These are phyloP conservation scores for Gossypium bickii DNA, from an alignment of 345 rosid species.

Conservation along the genomic window DNA sequence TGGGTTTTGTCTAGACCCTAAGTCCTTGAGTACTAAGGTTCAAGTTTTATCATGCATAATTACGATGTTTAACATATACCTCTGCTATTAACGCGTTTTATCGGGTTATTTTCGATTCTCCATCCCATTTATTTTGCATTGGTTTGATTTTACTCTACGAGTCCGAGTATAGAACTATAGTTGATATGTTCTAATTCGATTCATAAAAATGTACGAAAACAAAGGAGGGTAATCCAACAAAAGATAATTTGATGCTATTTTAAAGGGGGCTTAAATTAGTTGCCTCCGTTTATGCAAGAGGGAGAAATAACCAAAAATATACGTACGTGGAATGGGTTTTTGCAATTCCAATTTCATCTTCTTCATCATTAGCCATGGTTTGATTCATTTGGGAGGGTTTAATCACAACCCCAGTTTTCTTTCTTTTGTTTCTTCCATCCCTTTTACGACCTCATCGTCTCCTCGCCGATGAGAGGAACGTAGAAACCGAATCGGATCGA, in stretches of 20 bases:
- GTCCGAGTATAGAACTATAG: no score
- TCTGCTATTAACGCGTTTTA: no score
- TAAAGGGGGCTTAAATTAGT: not conserved
- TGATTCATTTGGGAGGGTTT: not conserved
- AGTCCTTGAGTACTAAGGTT: no score
- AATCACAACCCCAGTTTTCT: not conserved
- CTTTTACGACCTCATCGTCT: not conserved
- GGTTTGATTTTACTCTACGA: no score
- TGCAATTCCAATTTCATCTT: not conserved
- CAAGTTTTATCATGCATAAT: no score
- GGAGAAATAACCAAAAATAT: not conserved
- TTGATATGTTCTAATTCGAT: not conserved
- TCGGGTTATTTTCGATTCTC: no score
- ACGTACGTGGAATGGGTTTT: not conserved
- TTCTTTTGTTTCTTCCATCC: not conserved
- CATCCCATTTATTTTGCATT: no score
- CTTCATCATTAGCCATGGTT: not conserved
- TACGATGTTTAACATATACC: no score
- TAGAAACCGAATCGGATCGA: not conserved
- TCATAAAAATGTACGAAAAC: not conserved
- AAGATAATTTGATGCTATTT: not conserved
- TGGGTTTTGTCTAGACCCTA: no score
- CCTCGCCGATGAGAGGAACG: constrained; percentile 17
- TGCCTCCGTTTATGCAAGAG: not conserved
- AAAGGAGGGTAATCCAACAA: not conserved